These are phyloP conservation scores for Strobilomyces confusus DNA, from an alignment of 768 basidiomycete species.

Conservation along the genomic window DNA sequence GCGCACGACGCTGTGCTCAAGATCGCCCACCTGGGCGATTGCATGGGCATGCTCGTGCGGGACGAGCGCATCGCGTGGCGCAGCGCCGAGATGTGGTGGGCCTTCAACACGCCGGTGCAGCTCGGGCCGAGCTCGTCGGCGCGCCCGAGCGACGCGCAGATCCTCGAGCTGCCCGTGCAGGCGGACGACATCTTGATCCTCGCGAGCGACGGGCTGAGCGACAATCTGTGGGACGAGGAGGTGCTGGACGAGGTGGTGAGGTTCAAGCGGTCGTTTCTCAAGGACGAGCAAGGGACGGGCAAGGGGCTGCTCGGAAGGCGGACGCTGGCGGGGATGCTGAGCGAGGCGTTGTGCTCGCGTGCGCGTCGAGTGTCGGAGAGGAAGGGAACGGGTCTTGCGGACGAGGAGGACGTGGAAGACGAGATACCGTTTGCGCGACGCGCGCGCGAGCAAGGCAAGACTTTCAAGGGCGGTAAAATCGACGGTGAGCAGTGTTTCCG, in stretches of 20 bases:
- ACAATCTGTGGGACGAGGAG: conserved; percentile 88
- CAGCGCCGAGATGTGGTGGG: conserved; percentile 93
- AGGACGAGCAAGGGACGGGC: conserved; percentile 14
- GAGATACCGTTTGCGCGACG: conserved; percentile 85
- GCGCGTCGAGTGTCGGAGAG: conserved; percentile 67
- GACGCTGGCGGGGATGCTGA: conserved; percentile 65
- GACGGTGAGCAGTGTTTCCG: conserved; percentile 54
- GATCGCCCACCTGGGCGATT: conserved; percentile 85
- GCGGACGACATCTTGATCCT: conserved; percentile 77
- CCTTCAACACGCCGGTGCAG: conserved; percentile 63
- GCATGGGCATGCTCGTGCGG: conserved; percentile 83
- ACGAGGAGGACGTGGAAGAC: conserved; percentile 30
- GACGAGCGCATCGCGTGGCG: conserved; percentile 78
- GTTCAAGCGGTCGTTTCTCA: conserved; percentile 43
- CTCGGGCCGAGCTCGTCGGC: conserved; percentile 61
- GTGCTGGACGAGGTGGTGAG: conserved; percentile 75
- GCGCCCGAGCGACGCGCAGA: conserved; percentile 62
- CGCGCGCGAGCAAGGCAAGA: conserved; percentile 68
- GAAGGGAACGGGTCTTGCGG: conserved; percentile 21
- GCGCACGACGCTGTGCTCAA: conserved; percentile 60
- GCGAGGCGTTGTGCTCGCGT: conserved; percentile 77
- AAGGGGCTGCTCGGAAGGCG: conserved; percentile 39
- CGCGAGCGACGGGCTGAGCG: conserved; percentile 76
- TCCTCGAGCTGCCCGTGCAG: conserved; percentile 64
- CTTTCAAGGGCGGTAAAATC: conserved; percentile 77